phyloP scores from a whole-genome alignment of 2,329 filamentous ascomycete genomes.

The Aspergillus brunneoviolaceus region DNA sequence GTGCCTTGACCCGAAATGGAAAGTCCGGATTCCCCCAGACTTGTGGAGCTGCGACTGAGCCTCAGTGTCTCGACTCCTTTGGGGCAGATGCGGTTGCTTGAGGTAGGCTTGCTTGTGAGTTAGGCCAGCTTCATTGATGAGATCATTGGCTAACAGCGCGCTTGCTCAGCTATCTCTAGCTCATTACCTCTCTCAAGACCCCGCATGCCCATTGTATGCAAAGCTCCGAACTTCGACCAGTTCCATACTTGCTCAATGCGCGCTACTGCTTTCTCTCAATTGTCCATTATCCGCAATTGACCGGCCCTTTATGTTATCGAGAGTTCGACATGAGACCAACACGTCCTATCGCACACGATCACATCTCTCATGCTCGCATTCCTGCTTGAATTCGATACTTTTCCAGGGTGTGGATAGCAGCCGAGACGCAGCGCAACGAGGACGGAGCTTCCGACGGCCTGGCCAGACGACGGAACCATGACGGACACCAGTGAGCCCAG shows the following conservation, averaged over 20 bases:
- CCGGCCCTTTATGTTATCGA: not conserved
- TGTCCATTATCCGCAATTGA: slow-evolving; percentile 10
- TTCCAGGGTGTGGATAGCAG: slow-evolving; percentile 8
- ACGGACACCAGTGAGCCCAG: slow-evolving; percentile 38
- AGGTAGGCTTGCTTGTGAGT: not conserved
- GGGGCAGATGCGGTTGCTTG: not conserved
- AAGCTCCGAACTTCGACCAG: slow-evolving; percentile 3
- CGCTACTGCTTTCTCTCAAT: slow-evolving; percentile 1
- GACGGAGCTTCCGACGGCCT: slow-evolving; percentile 1
- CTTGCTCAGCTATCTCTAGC: not conserved
- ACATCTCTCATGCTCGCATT: slow-evolving; percentile 13
- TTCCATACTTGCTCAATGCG: slow-evolving; percentile 17
- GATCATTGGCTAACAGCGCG: not conserved
- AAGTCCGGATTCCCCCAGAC: slow-evolving; percentile 20
- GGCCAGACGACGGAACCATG: slow-evolving; percentile 24
- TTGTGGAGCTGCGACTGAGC: slow-evolving; percentile 11
- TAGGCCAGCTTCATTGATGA: not conserved
- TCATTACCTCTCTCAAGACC: not conserved
- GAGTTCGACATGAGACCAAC: slow-evolving; percentile 20
- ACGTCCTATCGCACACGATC: not conserved
- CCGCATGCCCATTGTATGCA: not conserved
- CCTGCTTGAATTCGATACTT: slow-evolving; percentile 8
- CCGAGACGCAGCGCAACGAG: slow-evolving; percentile 4
- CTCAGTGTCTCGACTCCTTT: not conserved
- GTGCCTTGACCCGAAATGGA: slow-evolving; percentile 4